Percentiles rank a stretch among this genome's conserved stretches.
These are phyloP conservation scores for Colletotrichum sp. DNA, from an alignment of 2,329 filamentous ascomycete species.

Conservation along the genomic window DNA sequence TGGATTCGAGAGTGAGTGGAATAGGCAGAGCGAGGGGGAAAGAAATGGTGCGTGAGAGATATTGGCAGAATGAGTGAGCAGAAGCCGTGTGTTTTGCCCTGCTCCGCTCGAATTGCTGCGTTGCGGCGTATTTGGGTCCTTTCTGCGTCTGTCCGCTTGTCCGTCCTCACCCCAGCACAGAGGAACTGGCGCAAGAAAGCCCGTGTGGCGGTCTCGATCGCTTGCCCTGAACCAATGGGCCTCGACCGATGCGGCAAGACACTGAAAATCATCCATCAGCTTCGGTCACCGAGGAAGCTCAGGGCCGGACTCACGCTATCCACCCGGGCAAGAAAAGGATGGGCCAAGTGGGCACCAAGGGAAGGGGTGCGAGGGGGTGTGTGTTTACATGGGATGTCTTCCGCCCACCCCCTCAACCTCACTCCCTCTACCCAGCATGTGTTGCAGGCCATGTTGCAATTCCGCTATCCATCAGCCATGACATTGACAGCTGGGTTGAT, in stretches of 20 bases:
- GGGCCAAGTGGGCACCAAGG: slow-evolving; percentile 11
- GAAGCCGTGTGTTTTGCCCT: background rate
- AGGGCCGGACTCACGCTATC: slow-evolving; percentile 39
- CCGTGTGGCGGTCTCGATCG: slow-evolving; percentile 21
- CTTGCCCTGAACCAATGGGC: slow-evolving; percentile 20
- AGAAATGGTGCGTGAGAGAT: background rate
- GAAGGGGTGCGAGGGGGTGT: slow-evolving; percentile 25
- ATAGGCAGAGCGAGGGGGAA: background rate
- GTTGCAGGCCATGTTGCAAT: slow-evolving; percentile 22
- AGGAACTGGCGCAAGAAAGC: slow-evolving; percentile 5
- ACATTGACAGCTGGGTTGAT: slow-evolving; percentile 27
- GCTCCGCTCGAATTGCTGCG: background rate
- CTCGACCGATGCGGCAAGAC: slow-evolving; percentile 39
- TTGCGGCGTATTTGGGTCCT: background rate
- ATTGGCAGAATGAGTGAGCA: slow-evolving; percentile 5
- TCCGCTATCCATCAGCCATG: slow-evolving; percentile 22
- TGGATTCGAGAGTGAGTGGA: background rate
- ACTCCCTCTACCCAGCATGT: slow-evolving; percentile 20
- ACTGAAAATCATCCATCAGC: slow-evolving; percentile 39
- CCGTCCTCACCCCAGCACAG: slow-evolving; percentile 7
- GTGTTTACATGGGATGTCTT: slow-evolving; percentile 23
- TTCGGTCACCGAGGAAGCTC: slow-evolving; percentile 50
- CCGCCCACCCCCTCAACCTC: slow-evolving; percentile 16
- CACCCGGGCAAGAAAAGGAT: slow-evolving; percentile 22
- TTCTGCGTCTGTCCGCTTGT: slow-evolving; percentile 11